Evolutionary conservation across 768 basidiomycete genomes (phyloP), one percentile per base, ranked within the genome.

Genomic region (Serendipita indica): DNA sequence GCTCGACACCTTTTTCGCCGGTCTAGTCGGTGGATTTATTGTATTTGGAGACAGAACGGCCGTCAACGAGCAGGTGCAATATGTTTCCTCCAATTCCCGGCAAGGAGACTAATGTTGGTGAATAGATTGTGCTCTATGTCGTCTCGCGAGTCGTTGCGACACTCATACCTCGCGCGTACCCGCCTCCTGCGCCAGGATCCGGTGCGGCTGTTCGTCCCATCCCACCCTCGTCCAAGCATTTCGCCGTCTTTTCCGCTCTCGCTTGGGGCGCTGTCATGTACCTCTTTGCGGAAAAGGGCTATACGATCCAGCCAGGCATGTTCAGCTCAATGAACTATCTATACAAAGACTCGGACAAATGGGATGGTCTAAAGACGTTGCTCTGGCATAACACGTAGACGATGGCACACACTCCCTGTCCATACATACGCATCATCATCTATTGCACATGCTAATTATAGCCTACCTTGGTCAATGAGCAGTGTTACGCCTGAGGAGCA

Each of bases 201-300:
- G 60, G 60, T 12, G 43, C 65, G 28, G 65, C 69, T 14, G 58
- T 64, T 28, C 80, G 77, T 66, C 87, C 92, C 2, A 69, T 89
- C 33, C 91, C 93, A 4, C 92, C 93, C 2, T 80, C 94, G 66
- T 74, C 89, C 16, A 74, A 79, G 13, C 84, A 88, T 68, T 99
- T 98, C 71, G 81, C 86, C 1, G 67, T 87, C 43, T 91, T 93
- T 62, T 87, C 92, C 2, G 89, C 92, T 0, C 64, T 97, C 13
- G 79, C 84, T 32, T 98, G 96, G 96, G 96, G 90, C 41, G 78
- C 85, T 5, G 93, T 97, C 45, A 97, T 99, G 94, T 99, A 86
- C 79, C 72, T 96, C 61, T 98, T 93, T 78, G 77, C 83, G 66
- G 76, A 96, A 69, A 76, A 80, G 20, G 82, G 87, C 52, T 85